A percentile compares a stretch with the other conserved stretches of the same genome.
Conservation (phyloP, 208 protist species). For the Jaenimonas drosophilae region DNA sequence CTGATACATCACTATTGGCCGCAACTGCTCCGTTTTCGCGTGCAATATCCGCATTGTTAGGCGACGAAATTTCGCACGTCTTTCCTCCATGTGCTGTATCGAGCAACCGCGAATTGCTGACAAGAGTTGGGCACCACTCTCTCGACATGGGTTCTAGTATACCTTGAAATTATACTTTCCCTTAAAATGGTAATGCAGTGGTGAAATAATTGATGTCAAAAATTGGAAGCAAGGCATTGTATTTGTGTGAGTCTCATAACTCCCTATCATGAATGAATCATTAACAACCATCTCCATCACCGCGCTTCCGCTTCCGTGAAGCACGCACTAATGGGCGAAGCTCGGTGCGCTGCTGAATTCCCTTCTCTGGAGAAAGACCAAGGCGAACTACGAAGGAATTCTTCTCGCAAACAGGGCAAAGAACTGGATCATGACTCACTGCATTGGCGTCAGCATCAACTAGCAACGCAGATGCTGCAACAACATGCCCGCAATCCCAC, state of each 20-base stretch:
- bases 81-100: too few relatives aligned
- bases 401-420: conserved; percentile 32
- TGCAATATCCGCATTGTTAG: conserved; percentile 2
- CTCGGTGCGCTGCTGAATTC: conserved; percentile 13
- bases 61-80: background rate
- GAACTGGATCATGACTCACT: background rate
- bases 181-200: background rate
- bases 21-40: conserved; percentile 30
- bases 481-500: conserved; percentile 71
- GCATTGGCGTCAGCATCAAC: conserved; percentile 3
- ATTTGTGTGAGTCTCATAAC: too few relatives aligned
- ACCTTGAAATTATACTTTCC: too few relatives aligned
- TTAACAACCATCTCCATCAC: too few relatives aligned
- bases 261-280: too few relatives aligned
- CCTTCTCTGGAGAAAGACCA: conserved; percentile 16
- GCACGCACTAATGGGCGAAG: conserved; percentile 12
- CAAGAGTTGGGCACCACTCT: conserved; percentile 25
- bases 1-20: conserved; percentile 28
- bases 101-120: too few relatives aligned
- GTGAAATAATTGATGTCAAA: background rate
- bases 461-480: conserved; percentile 23
- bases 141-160: conserved; percentile 18
- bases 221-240: conserved; percentile 1
- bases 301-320: conserved; percentile 28
- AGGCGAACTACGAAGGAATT: conserved; percentile 27